phyloP scores from a whole-genome alignment of 257 asterid species.

The Craterostigma plantagineum region DNA sequence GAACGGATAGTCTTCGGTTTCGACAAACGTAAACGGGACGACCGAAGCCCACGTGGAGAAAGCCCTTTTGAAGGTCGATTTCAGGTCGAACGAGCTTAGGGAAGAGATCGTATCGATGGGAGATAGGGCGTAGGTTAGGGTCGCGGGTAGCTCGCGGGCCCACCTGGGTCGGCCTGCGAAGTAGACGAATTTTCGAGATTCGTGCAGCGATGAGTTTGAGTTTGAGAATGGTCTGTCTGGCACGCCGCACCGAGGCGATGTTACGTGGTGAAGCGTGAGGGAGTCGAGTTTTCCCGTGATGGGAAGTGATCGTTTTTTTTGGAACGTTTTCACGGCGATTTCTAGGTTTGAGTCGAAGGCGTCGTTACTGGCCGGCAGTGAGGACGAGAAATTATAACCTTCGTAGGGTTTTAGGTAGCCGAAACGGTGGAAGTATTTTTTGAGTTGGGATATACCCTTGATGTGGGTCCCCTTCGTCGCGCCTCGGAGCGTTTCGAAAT shows the following conservation, averaged over 20 bases:
- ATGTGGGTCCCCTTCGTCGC: slow-evolving; percentile 28
- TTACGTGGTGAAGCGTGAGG: no score
- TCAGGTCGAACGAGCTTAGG: slow-evolving; percentile 14
- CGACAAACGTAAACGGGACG: slow-evolving; percentile 38
- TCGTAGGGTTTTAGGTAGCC: slow-evolving; percentile 25
- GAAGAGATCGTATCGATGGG: slow-evolving; percentile 23
- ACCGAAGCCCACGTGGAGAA: slow-evolving; percentile 62
- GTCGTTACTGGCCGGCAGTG: no score
- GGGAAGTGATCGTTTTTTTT: no score
- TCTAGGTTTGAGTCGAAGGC: slow-evolving; percentile 29
- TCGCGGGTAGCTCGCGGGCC: slow-evolving; percentile 19
- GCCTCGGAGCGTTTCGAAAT: slow-evolving; percentile 19
- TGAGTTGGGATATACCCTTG: slow-evolving; percentile 38
- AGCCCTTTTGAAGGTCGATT: slow-evolving; percentile 29
- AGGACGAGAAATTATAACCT: slow-evolving; percentile 26
- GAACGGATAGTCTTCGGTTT: slow-evolving; percentile 30
- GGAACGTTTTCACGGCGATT: slow-evolving; percentile 17
- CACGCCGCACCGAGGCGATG: no score
- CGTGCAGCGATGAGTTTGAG: no score
- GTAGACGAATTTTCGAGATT: slow-evolving; percentile 15
- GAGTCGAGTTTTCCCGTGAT: no score
- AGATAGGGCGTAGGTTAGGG: slow-evolving; percentile 51
- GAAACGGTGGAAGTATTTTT: slow-evolving; percentile 34
- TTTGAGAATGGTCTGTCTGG: no score
- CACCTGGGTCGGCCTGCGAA: slow-evolving; percentile 59